Conservation (phyloP, 345 rosid genomes). For the Kernera saxatilis region DNA sequence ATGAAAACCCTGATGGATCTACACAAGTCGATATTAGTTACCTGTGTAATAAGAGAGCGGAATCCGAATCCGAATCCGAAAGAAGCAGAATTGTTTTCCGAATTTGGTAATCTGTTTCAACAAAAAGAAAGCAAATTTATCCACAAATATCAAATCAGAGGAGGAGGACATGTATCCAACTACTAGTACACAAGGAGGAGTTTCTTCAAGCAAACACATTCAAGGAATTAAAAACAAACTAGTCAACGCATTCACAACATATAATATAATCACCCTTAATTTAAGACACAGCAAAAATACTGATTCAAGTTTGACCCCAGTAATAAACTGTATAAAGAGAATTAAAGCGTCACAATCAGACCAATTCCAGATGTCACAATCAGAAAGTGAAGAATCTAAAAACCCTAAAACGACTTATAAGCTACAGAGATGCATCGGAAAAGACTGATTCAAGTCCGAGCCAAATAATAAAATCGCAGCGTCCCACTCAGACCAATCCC, state of each 20-base stretch:
- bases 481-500: neutral
- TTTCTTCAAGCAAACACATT: neutral
- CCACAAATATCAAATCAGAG: neutral
- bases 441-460: neutral
- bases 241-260: slow-evolving; percentile 10
- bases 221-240: neutral
- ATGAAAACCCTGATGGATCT: neutral
- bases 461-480: neutral
- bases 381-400: neutral
- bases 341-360: slow-evolving; percentile 5
- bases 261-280: slow-evolving; percentile 15
- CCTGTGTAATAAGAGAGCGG: neutral
- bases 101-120: neutral
- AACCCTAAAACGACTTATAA: neutral
- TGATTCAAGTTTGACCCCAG: slow-evolving; percentile 4
- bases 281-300: neutral
- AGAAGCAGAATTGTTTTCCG: neutral
- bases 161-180: slow-evolving; percentile 11
- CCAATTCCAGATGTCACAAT: neutral
- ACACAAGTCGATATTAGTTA: neutral
- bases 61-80: neutral
- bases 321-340: neutral
- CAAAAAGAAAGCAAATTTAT: slow-evolving; percentile 3
- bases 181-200: neutral
- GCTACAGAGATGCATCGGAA: neutral